Evolutionary conservation across 345 rosid species (phyloP), one percentile per base, ranked within the genome.

Genomic region (Hevea brasiliensis): DNA sequence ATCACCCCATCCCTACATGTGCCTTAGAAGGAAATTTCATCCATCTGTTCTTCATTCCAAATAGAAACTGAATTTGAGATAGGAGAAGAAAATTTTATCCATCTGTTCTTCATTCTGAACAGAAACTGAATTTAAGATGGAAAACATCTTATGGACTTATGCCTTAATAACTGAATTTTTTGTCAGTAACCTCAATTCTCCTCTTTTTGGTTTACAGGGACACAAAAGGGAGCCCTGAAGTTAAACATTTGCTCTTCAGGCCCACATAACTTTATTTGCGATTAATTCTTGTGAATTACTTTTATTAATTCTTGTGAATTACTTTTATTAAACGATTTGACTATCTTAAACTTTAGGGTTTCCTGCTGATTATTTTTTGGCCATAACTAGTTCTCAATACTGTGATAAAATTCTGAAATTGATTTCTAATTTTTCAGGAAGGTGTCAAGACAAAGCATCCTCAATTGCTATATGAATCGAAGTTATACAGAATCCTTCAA

Each of bases 381-480:
- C 45, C 35, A 13, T 53, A 29, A 1, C 62, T 40, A 37, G 9
- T 50, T 67, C 10, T 23, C 32, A 3, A 8, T 42, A 32, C 66
- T 74, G n/a, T 58, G 23, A 26, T 65, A 2, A 47, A 23, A 23
- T 67, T 50, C 50, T 70, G 63, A 63, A 15, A 6, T 61, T 70
- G 42, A 32, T 24, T 70, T 7, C 27, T 72, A n/a, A 64, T 65
- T 50, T 41, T 62, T 47, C 81, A 95, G 99, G 99, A 95, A 87
- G 90, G 78, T 75, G 88, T 91, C 72, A 92, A 92, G 81, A 91
- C 98, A 15, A 94, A 92, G 83, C 97, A 94, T 85, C 98, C 98
- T 15, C 98, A 94, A 76, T 83, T 94, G 77, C 88, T 87, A 2
- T 90, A 90, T 68, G 98, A 94, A 81, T 90, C 97, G 0, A 94